These are phyloP conservation scores for Cutaneotrichosporon sp. DNA, from an alignment of 1,284 basidiomycete genomes.

Conservation along the genomic window DNA sequence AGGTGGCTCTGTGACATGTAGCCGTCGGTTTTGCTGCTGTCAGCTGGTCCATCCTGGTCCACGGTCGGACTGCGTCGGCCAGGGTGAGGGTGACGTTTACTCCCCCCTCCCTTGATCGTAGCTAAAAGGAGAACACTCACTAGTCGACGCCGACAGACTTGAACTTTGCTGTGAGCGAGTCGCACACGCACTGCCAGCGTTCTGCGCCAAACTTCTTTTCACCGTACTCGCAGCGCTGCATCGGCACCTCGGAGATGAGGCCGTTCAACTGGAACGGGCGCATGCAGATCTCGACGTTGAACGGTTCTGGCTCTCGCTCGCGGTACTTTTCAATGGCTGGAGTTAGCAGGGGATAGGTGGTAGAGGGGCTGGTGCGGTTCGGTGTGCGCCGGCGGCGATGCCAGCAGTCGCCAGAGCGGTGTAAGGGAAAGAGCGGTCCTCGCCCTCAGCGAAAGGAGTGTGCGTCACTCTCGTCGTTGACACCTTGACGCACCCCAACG, in stretches of 20 bases:
- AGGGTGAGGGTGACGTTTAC: not conserved
- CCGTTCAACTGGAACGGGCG: slow-evolving; percentile 51
- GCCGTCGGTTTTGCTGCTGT: slow-evolving; percentile 42
- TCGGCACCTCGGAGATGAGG: slow-evolving; percentile 34
- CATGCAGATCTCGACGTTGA: slow-evolving; percentile 41
- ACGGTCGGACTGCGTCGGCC: not conserved
- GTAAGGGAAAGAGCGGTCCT: no score
- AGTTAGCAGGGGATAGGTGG: not conserved
- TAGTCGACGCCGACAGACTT: slow-evolving; percentile 47
- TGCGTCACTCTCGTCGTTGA: no score
- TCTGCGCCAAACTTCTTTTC: slow-evolving; percentile 48
- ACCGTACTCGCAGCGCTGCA: slow-evolving; percentile 37
- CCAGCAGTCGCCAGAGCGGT: no score
- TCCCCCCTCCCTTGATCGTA: not conserved
- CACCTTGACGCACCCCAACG: no score
- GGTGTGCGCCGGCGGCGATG: no score
- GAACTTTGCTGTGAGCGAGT: slow-evolving; percentile 43
- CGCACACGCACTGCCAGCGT: slow-evolving; percentile 38
- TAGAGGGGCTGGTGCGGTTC: not conserved
- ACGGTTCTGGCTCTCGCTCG: slow-evolving; percentile 20
- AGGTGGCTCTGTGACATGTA: slow-evolving; percentile 47
- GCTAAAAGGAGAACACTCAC: slow-evolving; percentile 24
- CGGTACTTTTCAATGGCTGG: slow-evolving; percentile 34
- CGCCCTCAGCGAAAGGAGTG: no score
- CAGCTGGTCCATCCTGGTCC: not conserved